phyloP scores from a whole-genome alignment of 345 rosid genomes.

The Sapria himalayana region DNA sequence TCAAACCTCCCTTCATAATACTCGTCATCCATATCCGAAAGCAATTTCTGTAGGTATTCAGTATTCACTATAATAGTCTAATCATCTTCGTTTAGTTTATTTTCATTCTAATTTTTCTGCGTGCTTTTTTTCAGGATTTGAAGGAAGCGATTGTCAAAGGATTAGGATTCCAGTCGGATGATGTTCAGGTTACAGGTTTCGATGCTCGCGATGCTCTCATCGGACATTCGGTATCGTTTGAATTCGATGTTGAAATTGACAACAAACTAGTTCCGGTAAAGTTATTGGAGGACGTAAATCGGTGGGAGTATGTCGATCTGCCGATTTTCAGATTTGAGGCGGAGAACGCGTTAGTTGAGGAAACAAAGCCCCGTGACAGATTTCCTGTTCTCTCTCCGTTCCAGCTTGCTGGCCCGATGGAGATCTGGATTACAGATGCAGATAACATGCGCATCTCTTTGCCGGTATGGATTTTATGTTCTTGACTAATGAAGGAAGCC shows the following conservation, averaged over 20 bases:
- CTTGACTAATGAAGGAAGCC: no score
- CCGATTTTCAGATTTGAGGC: conserved; percentile 47
- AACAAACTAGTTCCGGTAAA: conserved; percentile 48
- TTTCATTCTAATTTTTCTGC: background rate
- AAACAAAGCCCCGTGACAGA: conserved; percentile 12
- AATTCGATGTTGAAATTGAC: conserved; percentile 55
- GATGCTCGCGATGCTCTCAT: conserved; percentile 66
- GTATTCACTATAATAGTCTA: background rate
- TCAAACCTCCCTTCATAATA: conserved; percentile 21
- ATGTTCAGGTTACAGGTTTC: conserved; percentile 56
- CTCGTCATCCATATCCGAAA: conserved; percentile 32
- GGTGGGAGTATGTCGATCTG: conserved; percentile 79
- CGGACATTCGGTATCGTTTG: conserved; percentile 70
- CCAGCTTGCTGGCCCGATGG: conserved; percentile 94
- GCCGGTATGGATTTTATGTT: conserved; percentile 34
- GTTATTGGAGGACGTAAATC: conserved; percentile 76
- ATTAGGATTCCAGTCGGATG: conserved; percentile 56
- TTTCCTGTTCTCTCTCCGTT: conserved; percentile 72
- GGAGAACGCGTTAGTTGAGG: conserved; percentile 27
- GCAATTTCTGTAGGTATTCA: conserved; percentile 40
- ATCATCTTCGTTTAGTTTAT: background rate
- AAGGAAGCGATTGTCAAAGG: conserved; percentile 75
- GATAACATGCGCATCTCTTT: conserved; percentile 61
- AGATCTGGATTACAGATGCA: conserved; percentile 91
- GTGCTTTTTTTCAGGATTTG: conserved; percentile 37